Evolutionary conservation across 108 stramenopile genomes (phyloP), one percentile per base, ranked within the genome.

Genomic region (Chaetoceros tenuissimus): DNA sequence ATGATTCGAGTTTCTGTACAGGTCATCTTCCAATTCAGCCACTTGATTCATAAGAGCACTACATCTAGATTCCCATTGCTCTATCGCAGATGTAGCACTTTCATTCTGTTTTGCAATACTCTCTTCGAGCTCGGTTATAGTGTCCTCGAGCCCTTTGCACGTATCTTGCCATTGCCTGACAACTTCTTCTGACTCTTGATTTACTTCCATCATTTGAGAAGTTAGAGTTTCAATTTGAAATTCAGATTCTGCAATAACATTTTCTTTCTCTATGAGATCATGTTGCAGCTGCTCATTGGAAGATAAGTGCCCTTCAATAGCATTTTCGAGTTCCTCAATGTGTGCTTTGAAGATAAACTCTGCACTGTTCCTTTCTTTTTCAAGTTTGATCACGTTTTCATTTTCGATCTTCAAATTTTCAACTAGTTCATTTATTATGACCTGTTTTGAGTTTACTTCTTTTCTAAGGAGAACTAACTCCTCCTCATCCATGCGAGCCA

Each of bases 71-170:
- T 83, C 82, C 85, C 85, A 87, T 51, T 73, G 63, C 25, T 62
- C 48, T 51, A 87, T 87, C 18, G 77, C 85, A 29, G 66, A 75
- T 25, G 65, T 77, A 10, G 85, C 85, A 49, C 78, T 72, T 21
- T 24, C 45, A 30, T 78, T 69, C 56, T 81, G 81, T 31, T 63
- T 50, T 34, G 64, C 48, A 3, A 72, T 51, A 27, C 61, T 57
- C 18, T 62, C 52, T 31, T 69, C 61, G 7, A 65, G 53, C 1
- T 62, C 55, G 18, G 18, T 17, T 0, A 81, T 48, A 10, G 75
- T 45, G 31, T 53, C 31, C 44, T 85, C 73, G 28, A 86, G 45
- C 59, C 80, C 81, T 29, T 62, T 53, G 27, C 70, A 51, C 44
- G 40, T 65, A 13, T 76, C 69, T 57, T 81, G 77, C 80, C 78